Percentiles rank a stretch among this genome's conserved stretches.
Conservation (phyloP, 1,284 basidiomycete genomes). For the Ustilago loliicola region DNA sequence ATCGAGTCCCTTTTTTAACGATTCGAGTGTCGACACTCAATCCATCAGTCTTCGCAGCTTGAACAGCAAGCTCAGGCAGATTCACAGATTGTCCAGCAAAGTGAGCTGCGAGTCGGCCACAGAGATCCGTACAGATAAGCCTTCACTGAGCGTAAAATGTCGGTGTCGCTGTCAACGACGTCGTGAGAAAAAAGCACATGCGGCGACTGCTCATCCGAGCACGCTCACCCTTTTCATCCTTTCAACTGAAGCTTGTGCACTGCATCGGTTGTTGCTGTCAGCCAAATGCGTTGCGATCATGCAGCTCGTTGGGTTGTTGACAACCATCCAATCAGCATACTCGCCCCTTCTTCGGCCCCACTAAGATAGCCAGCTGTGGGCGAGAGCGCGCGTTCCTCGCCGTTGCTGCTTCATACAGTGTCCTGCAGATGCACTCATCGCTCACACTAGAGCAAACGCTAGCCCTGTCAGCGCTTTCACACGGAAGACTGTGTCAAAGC, state of each 20-base stretch:
- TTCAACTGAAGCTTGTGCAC: not conserved
- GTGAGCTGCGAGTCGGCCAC: not conserved
- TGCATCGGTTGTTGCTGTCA: not conserved
- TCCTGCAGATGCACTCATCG: too few species aligned
- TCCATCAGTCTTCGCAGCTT: not conserved
- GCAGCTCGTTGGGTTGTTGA: not conserved
- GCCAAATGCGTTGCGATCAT: not conserved
- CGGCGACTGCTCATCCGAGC: not conserved
- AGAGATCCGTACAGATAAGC: not conserved
- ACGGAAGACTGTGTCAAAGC: not conserved
- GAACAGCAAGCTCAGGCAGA: too few species aligned
- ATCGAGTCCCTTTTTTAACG: not conserved
- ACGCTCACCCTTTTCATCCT: not conserved
- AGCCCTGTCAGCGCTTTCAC: not conserved
- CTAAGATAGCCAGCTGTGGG: not conserved
- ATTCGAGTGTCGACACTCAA: not conserved
- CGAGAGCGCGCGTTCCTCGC: not conserved
- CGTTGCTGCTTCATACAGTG: not conserved
- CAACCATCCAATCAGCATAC: not conserved
- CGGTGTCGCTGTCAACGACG: not conserved
- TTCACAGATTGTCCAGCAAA: too few species aligned
- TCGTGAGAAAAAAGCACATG: constrained; percentile 1
- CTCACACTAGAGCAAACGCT: too few species aligned
- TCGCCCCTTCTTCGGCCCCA: not conserved
- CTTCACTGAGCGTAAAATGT: not conserved